Base-by-base conservation (phyloP, 257 asterid species). In the Leonotis leonurus region DNA sequence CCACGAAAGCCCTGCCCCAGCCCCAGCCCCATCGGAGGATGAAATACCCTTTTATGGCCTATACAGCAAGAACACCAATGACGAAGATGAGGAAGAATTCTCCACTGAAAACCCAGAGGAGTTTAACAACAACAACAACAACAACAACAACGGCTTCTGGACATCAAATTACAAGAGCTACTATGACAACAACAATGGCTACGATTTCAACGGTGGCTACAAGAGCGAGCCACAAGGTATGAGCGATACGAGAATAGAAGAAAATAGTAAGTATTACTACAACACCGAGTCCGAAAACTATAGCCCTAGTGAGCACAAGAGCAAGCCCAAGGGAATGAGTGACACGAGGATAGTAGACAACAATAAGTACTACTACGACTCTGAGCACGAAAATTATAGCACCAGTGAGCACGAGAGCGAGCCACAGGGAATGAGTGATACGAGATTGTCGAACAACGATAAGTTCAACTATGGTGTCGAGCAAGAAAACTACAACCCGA, bases 341-440 rank as follows among this genome's bases (percentile, higher is more conserved):
- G 87, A 84, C 29, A 76, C 95, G 6, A 76, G 87, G 62, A 72
- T 68, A 5, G 40, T 70, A 59, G 76, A 74, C 17, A 78, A 74
- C 12, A 75, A 74, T 1, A 79, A 48, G 75, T 79, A 77, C 71
- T 75, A 67, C 32, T 5, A 79, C 55, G 41, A 49, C 55, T 20
- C 40, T 14, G 54, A 64, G 52, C 70, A 45, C 26, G 75, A 64
- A 41, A 77, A 75, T 20, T 36, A 44, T 6, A 43, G 43, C 37
- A 56, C 75, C 3, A 24, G 30, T 12, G 36, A 52, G 24, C 6
- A 22, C 16, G 16, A 40, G 40, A 11, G 54, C 8, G 67, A 62
- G 60, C 75, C 75, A 39, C 70, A 80, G 26, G 89, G 80, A 35
- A 69, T 82, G 84, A 82, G 86, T 26, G 86, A 80, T 24, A 82